Base-by-base conservation (phyloP, 306 rosid genomes). In the Medicago lupulina region DNA sequence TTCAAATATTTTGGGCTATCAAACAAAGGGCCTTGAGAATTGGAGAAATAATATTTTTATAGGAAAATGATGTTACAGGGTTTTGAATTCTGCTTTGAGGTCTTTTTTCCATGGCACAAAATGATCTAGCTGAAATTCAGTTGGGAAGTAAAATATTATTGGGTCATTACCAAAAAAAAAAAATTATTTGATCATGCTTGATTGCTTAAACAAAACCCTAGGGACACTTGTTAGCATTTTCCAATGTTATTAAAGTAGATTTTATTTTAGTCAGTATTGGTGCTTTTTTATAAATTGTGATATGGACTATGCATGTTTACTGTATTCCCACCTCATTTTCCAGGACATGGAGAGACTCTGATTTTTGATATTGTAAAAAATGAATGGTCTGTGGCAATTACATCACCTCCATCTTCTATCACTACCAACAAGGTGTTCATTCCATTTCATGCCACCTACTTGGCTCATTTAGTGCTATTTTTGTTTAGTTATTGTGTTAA, bases 321-420 rank as follows among this genome's bases (percentile, higher is more conserved):
- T 43, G 4, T 18, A 57, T 10, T 39, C 60, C 51, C 47, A 38
- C 53, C 51, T 21, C 60, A 67, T 59, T 79, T 73, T 85, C 62
- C 86, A 91, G 98, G 97, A 72, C 87, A 88, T 75, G 88, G 85
- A 28, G 98, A 94, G 85, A 94, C 98, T 55, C 70, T 93, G 39
- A 79, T 91, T 75, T 93, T 88, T 88, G 98, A 94, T 83, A 81
- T 94, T 34, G 63, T 88, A 54, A 91, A 88, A 87, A 75, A 70
- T 62, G 97, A 90, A 84, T 88, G 98, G 98, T 91, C 94, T 44
- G 66, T 87, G 61, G 86, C 91, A 50, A 58, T 88, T 72, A 51
- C 91, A 55, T 86, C 98, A 9, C 85, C 88, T 77, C 85, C 94
- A 47, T 89, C 96, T 75, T 89, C 98, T 49, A 86, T 90, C 83